Evolutionary conservation across 164 flowering plant species (phyloP).

Genomic region (Macadamia integrifolia): DNA sequence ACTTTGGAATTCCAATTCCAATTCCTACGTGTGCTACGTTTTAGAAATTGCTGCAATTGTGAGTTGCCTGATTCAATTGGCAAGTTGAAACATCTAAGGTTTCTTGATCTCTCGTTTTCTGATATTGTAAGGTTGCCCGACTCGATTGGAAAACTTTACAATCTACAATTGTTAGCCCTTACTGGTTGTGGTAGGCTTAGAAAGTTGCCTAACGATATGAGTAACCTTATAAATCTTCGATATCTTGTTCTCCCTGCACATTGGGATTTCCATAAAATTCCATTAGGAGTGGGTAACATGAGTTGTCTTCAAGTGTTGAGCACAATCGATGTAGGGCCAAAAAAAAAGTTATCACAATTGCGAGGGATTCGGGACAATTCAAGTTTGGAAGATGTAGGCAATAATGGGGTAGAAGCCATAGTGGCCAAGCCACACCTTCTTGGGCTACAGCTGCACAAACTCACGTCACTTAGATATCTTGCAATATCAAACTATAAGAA

Average conservation of each 20-base stretch:
- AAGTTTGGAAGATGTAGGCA: conserved; percentile 14
- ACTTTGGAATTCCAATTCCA: too few species aligned
- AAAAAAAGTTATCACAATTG: conserved; percentile 11
- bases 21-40: too few species aligned
- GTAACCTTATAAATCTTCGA: too few species aligned
- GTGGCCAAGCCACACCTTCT: too few species aligned
- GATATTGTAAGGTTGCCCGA: conserved; percentile 10
- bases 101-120: conserved; percentile 15
- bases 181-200: background rate
- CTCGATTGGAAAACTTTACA: conserved; percentile 4
- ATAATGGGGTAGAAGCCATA: conserved; percentile 4
- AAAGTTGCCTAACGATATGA: conserved; percentile 16
- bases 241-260: too few species aligned
- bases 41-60: too few species aligned
- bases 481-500: too few species aligned
- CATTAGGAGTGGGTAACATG: conserved; percentile 16
- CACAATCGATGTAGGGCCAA: conserved; percentile 13
- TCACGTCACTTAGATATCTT: conserved; percentile 13
- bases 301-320: conserved; percentile 13
- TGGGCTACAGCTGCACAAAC: conserved; percentile 1
- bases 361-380: conserved; percentile 13
- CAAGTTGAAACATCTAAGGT: conserved; percentile 10
- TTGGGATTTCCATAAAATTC: too few species aligned
- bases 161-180: conserved; percentile 7
- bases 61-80: too few species aligned